These are phyloP conservation scores for Scheffersomyces coipomensis DNA, from an alignment of 805 yeast genomes.

Conservation along the genomic window DNA sequence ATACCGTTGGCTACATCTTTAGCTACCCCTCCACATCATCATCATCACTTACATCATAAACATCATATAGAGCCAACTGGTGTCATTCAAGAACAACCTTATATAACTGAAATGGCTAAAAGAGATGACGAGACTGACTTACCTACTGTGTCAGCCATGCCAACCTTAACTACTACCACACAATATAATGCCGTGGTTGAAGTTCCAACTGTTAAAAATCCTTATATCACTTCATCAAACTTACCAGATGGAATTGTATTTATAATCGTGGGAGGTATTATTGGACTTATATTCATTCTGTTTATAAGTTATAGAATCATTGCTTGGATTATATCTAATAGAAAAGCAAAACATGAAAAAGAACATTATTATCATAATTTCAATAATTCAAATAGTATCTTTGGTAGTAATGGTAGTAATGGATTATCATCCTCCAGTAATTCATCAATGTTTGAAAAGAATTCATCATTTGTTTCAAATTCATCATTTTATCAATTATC, in stretches of 20 bases:
- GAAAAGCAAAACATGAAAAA: conserved; percentile 27
- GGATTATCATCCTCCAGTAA: conserved; percentile 4
- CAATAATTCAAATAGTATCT: conserved; percentile 4
- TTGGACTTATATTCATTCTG: conserved; percentile 18
- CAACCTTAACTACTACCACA: conserved; percentile 6
- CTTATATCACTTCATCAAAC: conserved; percentile 23
- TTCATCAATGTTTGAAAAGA: conserved; percentile 23
- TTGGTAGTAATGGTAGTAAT: conserved; percentile 9
- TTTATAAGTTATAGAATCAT: conserved; percentile 18
- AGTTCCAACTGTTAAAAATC: conserved; percentile 17
- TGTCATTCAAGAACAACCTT: neutral
- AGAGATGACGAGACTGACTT: neutral
- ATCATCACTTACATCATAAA: conserved; percentile 1
- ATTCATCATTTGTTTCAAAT: neutral
- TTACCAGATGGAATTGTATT: conserved; percentile 40
- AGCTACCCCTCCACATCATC: neutral
- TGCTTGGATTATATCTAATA: conserved; percentile 19
- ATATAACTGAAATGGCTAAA: neutral
- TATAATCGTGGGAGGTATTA: conserved; percentile 38
- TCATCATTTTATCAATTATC: conserved; percentile 4
- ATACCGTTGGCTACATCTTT: neutral
- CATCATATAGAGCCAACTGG: no score
- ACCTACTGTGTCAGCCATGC: conserved; percentile 1
- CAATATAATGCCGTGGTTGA: conserved; percentile 9
- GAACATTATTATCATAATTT: conserved; percentile 26